Base-by-base conservation (phyloP, 495 filamentous ascomycete species). In the Aspergillus carlsbadensis region DNA sequence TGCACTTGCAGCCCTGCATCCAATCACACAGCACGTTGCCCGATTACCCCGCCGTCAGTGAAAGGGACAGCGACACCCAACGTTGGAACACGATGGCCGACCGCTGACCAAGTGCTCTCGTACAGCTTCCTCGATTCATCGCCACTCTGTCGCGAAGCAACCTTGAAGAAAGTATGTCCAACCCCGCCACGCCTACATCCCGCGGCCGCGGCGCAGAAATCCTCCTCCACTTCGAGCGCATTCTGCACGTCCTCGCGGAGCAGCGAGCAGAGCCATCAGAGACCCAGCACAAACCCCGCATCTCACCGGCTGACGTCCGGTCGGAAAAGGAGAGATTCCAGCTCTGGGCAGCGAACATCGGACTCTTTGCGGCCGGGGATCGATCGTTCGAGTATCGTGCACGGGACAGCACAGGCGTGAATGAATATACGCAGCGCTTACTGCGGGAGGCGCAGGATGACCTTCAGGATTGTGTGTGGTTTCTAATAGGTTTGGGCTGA, bases 311-410 rank as follows among this genome's bases (percentile, higher is more conserved):
- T 10, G 45, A 48, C 17, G 22, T 48, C 2, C 45, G 20, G 45
- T 48, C 45, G 14, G 45, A 48, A 10, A 33, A 5, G 8, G 45
- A 48, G 45, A 48, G 45, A 34, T 48, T 48, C 15, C 45, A 34
- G 15, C 29, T 48, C 31, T 48, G 45, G 45, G 45, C 45, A n/a
- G 45, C 45, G 5, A 48, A 48, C 29, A 48, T 48, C 5, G 45
- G 45, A 2, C 45, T 48, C 6, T 48, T 33, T 34, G 45, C 22
- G 7, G n/a, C 18, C 24, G 45, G 45, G 14, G 45, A 48, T 34
- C 22, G 45, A 17, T 48, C 45, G 18, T 34, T 48, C n/a, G 45
- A 34, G 13, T 48, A 48, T 34, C 45, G 45, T 0, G 15, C n/a
- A 5, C 45, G 45, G 13, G 45, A 48, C 24, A 31, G 10, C n/a